Evolutionary conservation across 441 rosid species (phyloP), one percentile per base, ranked within the genome.

Genomic region (Bruguiera hainesii): DNA sequence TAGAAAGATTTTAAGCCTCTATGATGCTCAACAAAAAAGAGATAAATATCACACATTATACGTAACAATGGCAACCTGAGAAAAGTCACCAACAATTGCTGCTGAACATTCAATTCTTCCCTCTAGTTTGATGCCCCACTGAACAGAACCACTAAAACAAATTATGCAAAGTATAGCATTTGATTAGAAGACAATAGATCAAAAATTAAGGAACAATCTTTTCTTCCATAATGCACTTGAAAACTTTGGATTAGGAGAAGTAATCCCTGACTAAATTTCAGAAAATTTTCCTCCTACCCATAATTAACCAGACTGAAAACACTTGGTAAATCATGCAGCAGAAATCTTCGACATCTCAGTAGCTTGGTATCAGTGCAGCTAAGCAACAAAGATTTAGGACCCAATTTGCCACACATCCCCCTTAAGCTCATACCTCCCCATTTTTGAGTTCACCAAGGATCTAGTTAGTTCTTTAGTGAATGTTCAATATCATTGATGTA

Each of bases 51-150:
- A 31, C 42, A 56, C 28, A 63, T 39, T 39, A 67, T 60, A 71
- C 25, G 49, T 60, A 48, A 61, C 67, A 70, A 31, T 56, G 71
- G 70, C 30, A 77, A 91, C 97, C 97, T 87, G 94, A 79, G 86
- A 88, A 80, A 87, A 89, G 76, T 89, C 97, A 33, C 74, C 83
- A 66, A 81, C 82, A 71, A 91, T 70, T 64, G 82, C 89, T 42
- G 99, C 99, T 30, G 99, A 82, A 73, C 96, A 86, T 82, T 94
- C 98, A 61, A 89, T 75, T 71, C 97, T 76, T 77, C 99, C 99
- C 60, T 86, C 82, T 65, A 94, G 80, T 68, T 76, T 74, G 64
- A 77, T 79, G 76, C 88, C 91, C 99, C 98, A 91, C 76, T 71
- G 78, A 69, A 94, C 71, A 62, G 82, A 80, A 76, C 99, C 97